These are phyloP conservation scores for Pleurotus pulmonarius DNA, from an alignment of 768 basidiomycete species.

Conservation along the genomic window DNA sequence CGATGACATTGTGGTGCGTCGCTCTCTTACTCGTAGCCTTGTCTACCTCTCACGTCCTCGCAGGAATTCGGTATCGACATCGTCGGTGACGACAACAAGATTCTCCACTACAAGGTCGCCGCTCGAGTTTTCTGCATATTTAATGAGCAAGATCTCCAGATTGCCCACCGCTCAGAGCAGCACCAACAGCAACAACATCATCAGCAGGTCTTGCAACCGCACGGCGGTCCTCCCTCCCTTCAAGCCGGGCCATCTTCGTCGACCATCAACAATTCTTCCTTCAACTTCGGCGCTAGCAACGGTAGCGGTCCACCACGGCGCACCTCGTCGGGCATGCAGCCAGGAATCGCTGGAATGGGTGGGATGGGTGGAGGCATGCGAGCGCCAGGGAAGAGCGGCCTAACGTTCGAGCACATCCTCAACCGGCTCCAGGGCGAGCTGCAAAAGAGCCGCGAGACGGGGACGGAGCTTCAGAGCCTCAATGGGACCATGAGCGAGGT, in stretches of 20 bases:
- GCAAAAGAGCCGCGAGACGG: constrained; percentile 94
- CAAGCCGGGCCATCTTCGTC: constrained; percentile 11
- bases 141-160: constrained; percentile 77
- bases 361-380: constrained; percentile 73
- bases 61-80: constrained; percentile 99
- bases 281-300: constrained; percentile 16
- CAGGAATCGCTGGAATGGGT: constrained; percentile 67
- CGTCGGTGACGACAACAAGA: constrained; percentile 96
- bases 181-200: constrained; percentile 52
- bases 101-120: constrained; percentile 98
- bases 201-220: constrained; percentile 27
- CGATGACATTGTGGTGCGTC: constrained; percentile 90
- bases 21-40: constrained; percentile 9
- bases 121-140: constrained; percentile 91
- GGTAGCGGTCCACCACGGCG: constrained; percentile 24
- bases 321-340: constrained; percentile 11
- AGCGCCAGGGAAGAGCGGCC: constrained; percentile 68
- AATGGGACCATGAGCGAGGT: constrained; percentile 85
- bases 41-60: constrained; percentile 4
- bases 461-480: constrained; percentile 76
- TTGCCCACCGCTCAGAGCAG: constrained; percentile 68
- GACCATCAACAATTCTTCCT: constrained; percentile 6
- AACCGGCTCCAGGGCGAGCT: constrained; percentile 87
- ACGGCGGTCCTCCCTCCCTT: constrained; percentile 16
- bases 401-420: constrained; percentile 91